Conservation (phyloP, 495 filamentous ascomycete genomes). For the Penicillium goetzii region DNA sequence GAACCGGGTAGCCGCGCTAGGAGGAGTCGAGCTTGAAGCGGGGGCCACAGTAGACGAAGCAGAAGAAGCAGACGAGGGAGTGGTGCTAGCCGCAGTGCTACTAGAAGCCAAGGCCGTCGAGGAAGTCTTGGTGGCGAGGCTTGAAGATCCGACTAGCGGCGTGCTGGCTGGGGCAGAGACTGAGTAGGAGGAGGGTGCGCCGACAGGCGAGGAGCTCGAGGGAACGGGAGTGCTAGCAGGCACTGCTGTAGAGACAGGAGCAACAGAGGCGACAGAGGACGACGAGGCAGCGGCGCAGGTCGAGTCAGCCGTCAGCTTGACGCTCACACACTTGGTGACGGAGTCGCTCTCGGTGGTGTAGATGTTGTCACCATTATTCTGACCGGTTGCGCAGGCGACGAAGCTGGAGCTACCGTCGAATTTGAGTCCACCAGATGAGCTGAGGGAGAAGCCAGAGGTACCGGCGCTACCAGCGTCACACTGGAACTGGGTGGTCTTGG, state of each 20-base stretch:
- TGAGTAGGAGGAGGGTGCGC: constrained; percentile 30
- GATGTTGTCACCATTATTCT: constrained; percentile 54
- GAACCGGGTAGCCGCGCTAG: neutral
- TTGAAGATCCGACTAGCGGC: neutral
- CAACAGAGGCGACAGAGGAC: neutral
- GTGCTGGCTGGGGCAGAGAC: constrained; percentile 16
- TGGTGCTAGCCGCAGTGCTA: neutral
- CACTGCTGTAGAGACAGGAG: neutral
- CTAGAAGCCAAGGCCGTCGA: constrained; percentile 1
- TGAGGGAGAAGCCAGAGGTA: constrained; percentile 52
- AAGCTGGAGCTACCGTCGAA: constrained; percentile 52
- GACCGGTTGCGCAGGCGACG: constrained; percentile 57
- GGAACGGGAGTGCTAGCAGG: neutral
- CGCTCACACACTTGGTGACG: constrained; percentile 48
- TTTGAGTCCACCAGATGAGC: constrained; percentile 51
- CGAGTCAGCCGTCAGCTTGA: constrained; percentile 55
- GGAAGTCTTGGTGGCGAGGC: neutral
- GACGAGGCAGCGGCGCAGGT: constrained; percentile 12
- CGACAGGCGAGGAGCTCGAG: constrained; percentile 1
- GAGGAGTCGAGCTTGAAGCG: neutral
- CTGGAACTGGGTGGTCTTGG: constrained; percentile 63
- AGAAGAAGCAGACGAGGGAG: neutral
- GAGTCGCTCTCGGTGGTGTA: constrained; percentile 51
- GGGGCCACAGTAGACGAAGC: neutral
- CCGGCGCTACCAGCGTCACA: constrained; percentile 60